Evolutionary conservation across 176 grass and related monocot genomes (phyloP), one percentile per base, ranked within the genome.

Genomic region (Aechmea fasciata): DNA sequence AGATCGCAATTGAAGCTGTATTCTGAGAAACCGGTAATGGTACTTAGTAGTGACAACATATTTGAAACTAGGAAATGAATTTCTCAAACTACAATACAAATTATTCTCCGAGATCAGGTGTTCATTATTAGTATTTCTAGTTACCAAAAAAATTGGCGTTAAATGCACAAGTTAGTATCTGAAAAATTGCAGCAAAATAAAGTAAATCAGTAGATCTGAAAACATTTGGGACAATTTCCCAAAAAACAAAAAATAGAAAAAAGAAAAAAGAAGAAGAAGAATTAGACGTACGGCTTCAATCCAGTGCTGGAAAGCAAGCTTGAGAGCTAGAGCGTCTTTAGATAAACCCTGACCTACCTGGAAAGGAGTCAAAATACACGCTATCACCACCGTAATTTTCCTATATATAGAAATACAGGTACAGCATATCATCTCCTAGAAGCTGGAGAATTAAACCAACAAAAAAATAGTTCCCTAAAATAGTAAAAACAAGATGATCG

Each of bases 261-360:
- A 13, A n/a, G 3, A 3, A 17, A 3, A 3, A n/a, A 17, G 4
- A 17, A 18, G 55, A 18, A 61, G 9, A 88, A n/a, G 63, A 54
- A 49, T 52, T 82, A 74, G 48, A 87, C 91, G 84, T 64, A 96
- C 92, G 11, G 92, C 92, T 78, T 96, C 92, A 50, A 96, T 96
- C 92, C 92, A 96, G 85, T 96, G 92, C 68, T 91, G 88, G 81
- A 96, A 96, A 57, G 92, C 92, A 41, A 96, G 81, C 66, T 79
- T 92, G 49, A 89, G 80, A 80, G 88, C 88, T 73, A 72, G 84
- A 14, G 20, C 77, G 13, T 96, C 88, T 49, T 74, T 83, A 15
- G 81, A 86, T 80, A 92, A 75, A 80, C 92, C 92, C 72, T 82
- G 83, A 57, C 92, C 92, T 51, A 96, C 92, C 92, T 96, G 64